phyloP scores from a whole-genome alignment of 2,329 filamentous ascomycete genomes.

The Fusarium chlamydosporum region DNA sequence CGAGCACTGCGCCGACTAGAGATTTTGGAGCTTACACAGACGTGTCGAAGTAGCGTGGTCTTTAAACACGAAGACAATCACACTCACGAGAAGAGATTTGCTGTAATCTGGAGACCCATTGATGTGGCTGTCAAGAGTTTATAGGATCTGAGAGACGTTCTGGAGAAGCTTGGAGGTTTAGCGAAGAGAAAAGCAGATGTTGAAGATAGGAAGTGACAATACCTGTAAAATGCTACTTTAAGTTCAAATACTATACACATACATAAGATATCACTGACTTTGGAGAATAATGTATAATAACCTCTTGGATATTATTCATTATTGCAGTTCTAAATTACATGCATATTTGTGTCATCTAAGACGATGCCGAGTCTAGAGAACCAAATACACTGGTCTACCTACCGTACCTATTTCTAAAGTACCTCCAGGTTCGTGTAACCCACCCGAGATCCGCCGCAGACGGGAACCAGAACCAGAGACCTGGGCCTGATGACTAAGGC shows the following conservation, averaged over 20 bases:
- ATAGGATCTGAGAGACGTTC: background rate
- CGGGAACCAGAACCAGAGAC: conserved; percentile 17
- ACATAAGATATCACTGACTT: background rate
- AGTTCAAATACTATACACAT: background rate
- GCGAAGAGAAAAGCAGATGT: conserved; percentile 13
- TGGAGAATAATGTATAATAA: too few species aligned
- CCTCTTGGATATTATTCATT: background rate
- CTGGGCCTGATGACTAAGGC: conserved; percentile 40
- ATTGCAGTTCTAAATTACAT: background rate
- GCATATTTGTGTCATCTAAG: background rate
- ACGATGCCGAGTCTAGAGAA: background rate
- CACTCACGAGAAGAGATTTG: background rate
- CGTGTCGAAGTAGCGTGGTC: background rate
- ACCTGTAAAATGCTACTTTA: background rate
- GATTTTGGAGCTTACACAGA: background rate
- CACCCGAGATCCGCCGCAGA: conserved; percentile 13
- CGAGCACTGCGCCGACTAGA: background rate
- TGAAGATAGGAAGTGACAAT: background rate
- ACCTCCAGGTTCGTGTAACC: conserved; percentile 16
- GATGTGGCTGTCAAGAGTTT: background rate
- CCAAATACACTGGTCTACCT: too few species aligned
- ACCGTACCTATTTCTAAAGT: too few species aligned
- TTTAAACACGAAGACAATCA: background rate
- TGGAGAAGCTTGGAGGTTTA: background rate
- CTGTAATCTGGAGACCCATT: background rate